Evolutionary conservation across 2,329 filamentous ascomycete genomes (phyloP), one percentile per base, ranked within the genome.

Genomic region (Cladosporium sp.): DNA sequence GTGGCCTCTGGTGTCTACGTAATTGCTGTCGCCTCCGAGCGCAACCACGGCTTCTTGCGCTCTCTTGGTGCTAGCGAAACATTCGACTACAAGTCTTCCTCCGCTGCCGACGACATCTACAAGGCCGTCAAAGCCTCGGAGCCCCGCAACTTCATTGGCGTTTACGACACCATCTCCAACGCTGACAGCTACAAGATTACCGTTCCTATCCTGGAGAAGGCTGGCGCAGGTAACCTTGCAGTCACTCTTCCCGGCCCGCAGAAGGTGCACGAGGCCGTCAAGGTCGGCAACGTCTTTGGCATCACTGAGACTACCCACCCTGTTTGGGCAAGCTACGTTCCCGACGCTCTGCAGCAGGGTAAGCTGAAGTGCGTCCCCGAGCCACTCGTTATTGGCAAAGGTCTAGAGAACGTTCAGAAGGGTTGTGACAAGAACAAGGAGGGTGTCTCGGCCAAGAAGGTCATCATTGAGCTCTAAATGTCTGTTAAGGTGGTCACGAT

Each of bases 91-190:
- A 60, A 60, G 19, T 38, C 30, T 30, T 43, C 54, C 3, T 45
- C 40, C 17, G 55, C 45, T 25, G 39, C 49, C 22, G 54, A 58
- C 54, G 45, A 58, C 36, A 50, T 58, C 39, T 54, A 60, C n/a
- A 42, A 60, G 22, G 55, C 59, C 22, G 55, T 63, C 56, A 66
- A 76, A 58, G 55, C 47, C 17, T 40, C 54, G 17, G 51, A 45
- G 22, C 51, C 43, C 17, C 74, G 72, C 2, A 72, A 75, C 12
- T 78, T 76, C 51, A 67, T 65, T 6, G 77, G 77, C 28, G 67
- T 75, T n/a, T 78, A 73, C 60, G 77, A 79, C 60, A 63, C 70
- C 39, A 70, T 72, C 57, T 65, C 70, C 8, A 58, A 52, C 19
- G 52, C 40, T 15, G 65, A 65, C 3, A 66, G 66, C 22, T 65